Evolutionary conservation across 495 filamentous ascomycete genomes (phyloP).

Genomic region (Podospora bellae-mahoneyi): DNA sequence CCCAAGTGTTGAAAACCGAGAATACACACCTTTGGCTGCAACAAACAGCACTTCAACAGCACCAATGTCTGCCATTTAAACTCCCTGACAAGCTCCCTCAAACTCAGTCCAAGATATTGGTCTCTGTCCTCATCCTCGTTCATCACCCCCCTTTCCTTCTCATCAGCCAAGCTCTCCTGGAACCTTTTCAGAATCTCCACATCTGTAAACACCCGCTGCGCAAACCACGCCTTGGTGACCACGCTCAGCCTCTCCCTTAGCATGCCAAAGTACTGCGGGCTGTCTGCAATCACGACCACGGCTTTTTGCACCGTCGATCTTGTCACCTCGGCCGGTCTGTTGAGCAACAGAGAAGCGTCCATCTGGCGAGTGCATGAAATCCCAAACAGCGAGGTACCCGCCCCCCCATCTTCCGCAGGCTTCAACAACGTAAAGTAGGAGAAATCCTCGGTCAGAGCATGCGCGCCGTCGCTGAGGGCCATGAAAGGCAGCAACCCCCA

Average conservation of each 20-base stretch:
- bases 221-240: slow-evolving; percentile 95
- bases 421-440: slow-evolving; percentile 93
- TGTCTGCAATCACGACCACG: slow-evolving; percentile 93
- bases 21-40: slow-evolving; percentile 81
- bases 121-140: slow-evolving; percentile 72
- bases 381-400: slow-evolving; percentile 87
- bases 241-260: slow-evolving; percentile 79
- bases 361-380: slow-evolving; percentile 94
- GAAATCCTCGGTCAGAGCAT: slow-evolving; percentile 92
- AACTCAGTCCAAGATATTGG: slow-evolving; percentile 86
- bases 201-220: slow-evolving; percentile 72
- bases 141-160: slow-evolving; percentile 57
- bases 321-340: slow-evolving; percentile 83
- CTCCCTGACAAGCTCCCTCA: slow-evolving; percentile 88
- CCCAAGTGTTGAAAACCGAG: not conserved
- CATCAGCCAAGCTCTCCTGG: slow-evolving; percentile 75
- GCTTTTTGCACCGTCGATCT: slow-evolving; percentile 96
- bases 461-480: slow-evolving; percentile 94
- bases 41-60: slow-evolving; percentile 83
- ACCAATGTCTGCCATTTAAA: slow-evolving; percentile 92
- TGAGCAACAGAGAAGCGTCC: slow-evolving; percentile 69
- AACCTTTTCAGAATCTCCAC: slow-evolving; percentile 66
- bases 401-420: slow-evolving; percentile 52
- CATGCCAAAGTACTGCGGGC: slow-evolving; percentile 74
- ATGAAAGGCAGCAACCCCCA: slow-evolving; percentile 94